phyloP scores from a whole-genome alignment of 805 yeast genomes.

The Nakazawaea wickerhamii region DNA sequence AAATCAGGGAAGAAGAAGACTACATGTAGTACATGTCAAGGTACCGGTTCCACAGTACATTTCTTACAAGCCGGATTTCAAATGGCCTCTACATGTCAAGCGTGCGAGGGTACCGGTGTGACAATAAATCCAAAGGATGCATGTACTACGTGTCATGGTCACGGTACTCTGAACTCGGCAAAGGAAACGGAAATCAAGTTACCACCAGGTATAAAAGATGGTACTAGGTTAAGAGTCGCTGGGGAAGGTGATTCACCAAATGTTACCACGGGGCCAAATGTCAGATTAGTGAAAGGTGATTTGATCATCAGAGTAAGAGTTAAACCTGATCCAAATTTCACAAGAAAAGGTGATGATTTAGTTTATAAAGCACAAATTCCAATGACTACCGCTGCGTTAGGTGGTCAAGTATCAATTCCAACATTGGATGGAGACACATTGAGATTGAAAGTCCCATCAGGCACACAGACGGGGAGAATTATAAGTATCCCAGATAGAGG shows the following conservation, averaged over 20 bases:
- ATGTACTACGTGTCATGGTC: conserved; percentile 81
- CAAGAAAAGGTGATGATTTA: conserved; percentile 62
- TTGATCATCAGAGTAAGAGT: conserved; percentile 78
- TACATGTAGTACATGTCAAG: conserved; percentile 85
- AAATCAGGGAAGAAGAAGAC: conserved; percentile 67
- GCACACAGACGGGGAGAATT: conserved; percentile 71
- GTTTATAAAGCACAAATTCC: conserved; percentile 64
- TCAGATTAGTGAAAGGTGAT: conserved; percentile 76
- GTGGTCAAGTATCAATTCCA: conserved; percentile 88
- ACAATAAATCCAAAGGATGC: conserved; percentile 59
- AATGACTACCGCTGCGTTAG: conserved; percentile 94
- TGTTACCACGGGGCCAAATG: conserved; percentile 65
- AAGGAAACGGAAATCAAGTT: conserved; percentile 77
- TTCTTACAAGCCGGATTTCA: conserved; percentile 89
- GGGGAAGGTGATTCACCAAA: conserved; percentile 91
- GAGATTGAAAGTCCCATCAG: conserved; percentile 75
- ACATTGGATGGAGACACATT: conserved; percentile 77
- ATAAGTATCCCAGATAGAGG: conserved; percentile 84
- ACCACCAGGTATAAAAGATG: conserved; percentile 87
- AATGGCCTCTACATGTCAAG: conserved; percentile 87
- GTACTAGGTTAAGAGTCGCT: conserved; percentile 74
- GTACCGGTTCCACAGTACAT: conserved; percentile 88
- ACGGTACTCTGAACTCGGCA: conserved; percentile 67
- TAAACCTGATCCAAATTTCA: conserved; percentile 64
- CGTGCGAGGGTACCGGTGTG: conserved; percentile 89